Evolutionary conservation across 139 green algal genomes (phyloP), one percentile per base, ranked within the genome.

Genomic region (Protoeuglena noctilucae): DNA sequence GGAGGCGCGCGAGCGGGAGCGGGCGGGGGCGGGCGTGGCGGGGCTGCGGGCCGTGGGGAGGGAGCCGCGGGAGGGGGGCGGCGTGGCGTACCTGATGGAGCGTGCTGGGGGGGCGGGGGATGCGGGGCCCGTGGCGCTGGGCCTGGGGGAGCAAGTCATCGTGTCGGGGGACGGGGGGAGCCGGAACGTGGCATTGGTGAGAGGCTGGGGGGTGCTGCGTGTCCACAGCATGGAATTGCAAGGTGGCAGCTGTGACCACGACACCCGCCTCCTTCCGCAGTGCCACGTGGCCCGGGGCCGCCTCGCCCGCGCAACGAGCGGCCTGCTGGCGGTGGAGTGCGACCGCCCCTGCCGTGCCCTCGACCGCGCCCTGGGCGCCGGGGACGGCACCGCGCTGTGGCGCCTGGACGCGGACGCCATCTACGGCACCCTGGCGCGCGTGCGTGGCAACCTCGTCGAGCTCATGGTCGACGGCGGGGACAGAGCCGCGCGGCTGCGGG

Each of bases 371-470:
- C 48, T 31, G 19, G 28, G 21, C 45, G 49, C 58, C 73, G 65
- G 67, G 2, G 30, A 16, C 23, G 48, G 18, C 14, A 27, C 25
- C 49, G 7, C 34, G 34, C 34, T 14, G 14, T 93, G 83, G 83
- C 73, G 83, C 7, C 40, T 93, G 2, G 83, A 93, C 60, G 61
- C 64, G 1, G 78, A 89, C 25, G 80, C 88, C 21, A 48, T 75
- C 7, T 60, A 65, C 4, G 75, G 68, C 17, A 66, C 62, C 2
- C 77, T 66, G 28, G 60, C 58, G 30, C 57, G 63, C n/a, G 65
- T 83, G 69, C 68, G 83, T 1, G 34, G 52, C 34, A 81, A 77
- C 47, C 62, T 93, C 23, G 53, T 77, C 25, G 3, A 40, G 18
- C 54, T 87, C n/a, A n/a, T n/a, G n/a, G 27, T 70, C 64, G 46